phyloP scores from a whole-genome alignment of 2,329 filamentous ascomycete genomes.

The Fusarium abutilonis region DNA sequence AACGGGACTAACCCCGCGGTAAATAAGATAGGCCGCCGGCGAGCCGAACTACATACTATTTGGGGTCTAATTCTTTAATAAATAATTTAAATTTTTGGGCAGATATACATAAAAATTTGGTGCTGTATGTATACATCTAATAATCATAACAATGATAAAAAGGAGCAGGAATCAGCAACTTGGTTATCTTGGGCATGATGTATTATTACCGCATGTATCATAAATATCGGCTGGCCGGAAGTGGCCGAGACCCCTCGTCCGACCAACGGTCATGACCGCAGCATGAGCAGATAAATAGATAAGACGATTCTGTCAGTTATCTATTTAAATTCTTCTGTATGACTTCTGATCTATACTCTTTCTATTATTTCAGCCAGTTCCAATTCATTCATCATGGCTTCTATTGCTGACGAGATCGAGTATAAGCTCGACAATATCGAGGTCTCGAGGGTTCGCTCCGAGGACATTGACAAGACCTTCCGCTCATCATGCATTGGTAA shows the following conservation, averaged over 20 bases:
- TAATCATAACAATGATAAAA: background rate
- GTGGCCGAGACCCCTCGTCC: slow-evolving; percentile 43
- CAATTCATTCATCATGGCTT: slow-evolving; percentile 45
- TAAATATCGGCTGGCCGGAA: slow-evolving; percentile 44
- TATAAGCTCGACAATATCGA: slow-evolving; percentile 67
- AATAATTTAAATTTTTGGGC: background rate
- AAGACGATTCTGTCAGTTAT: slow-evolving; percentile 11
- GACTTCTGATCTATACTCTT: background rate
- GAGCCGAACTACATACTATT: slow-evolving; percentile 3
- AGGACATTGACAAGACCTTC: slow-evolving; percentile 69
- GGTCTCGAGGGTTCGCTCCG: slow-evolving; percentile 59
- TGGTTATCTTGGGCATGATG: too few relatives aligned
- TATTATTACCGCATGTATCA: background rate
- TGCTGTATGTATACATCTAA: background rate
- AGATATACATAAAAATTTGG: slow-evolving; percentile 12
- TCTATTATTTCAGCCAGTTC: background rate
- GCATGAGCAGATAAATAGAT: slow-evolving; percentile 35
- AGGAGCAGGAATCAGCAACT: too few relatives aligned
- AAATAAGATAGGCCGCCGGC: slow-evolving; percentile 3
- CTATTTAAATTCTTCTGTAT: slow-evolving; percentile 1
- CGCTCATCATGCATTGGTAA: slow-evolving; percentile 69
- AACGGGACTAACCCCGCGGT: slow-evolving; percentile 5
- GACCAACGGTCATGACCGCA: slow-evolving; percentile 20
- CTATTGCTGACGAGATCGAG: slow-evolving; percentile 57
- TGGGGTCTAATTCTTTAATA: background rate